Conservation (phyloP, 208 protist species). For the Wallacemonas sp. region DNA sequence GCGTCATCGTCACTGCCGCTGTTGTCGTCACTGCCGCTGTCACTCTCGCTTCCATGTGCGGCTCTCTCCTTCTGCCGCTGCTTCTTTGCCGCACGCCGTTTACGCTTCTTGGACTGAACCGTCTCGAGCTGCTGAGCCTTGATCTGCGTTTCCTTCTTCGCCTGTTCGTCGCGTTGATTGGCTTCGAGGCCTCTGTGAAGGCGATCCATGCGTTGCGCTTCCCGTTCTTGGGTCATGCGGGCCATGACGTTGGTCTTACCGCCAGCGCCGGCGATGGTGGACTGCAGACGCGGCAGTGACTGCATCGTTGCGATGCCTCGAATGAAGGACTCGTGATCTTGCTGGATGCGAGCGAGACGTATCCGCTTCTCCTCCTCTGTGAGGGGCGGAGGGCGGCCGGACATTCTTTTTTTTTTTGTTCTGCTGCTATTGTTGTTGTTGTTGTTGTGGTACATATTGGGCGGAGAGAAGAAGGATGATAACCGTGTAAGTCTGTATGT, state of each 20-base stretch:
- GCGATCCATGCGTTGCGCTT: constrained; percentile 52
- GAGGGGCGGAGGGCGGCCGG: constrained; percentile 35
- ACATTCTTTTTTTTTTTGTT: constrained; percentile 21
- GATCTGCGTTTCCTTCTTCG: constrained; percentile 36
- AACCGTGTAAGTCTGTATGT: no score
- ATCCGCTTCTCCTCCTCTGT: constrained; percentile 58
- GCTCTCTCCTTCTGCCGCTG: constrained; percentile 19
- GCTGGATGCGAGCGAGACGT: constrained; percentile 61
- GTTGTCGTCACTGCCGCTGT: constrained; percentile 17
- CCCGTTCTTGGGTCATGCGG: constrained; percentile 66
- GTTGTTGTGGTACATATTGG: no score
- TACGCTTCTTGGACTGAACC: constrained; percentile 54
- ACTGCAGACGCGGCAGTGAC: constrained; percentile 69
- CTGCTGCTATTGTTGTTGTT: no score
- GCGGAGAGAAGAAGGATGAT: background rate
- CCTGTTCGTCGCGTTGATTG: constrained; percentile 28
- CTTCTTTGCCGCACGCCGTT: constrained; percentile 35
- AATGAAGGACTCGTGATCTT: constrained; percentile 75
- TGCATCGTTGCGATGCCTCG: constrained; percentile 70
- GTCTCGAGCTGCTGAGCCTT: constrained; percentile 45
- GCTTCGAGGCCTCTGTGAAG: constrained; percentile 38
- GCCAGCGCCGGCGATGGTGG: constrained; percentile 81
- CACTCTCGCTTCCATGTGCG: background rate
- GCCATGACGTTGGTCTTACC: constrained; percentile 76
- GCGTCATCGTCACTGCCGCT: background rate